Percentiles rank a stretch among this genome's conserved stretches.
Conservation (phyloP, 768 basidiomycete genomes). For the Hygrocybe punicea region DNA sequence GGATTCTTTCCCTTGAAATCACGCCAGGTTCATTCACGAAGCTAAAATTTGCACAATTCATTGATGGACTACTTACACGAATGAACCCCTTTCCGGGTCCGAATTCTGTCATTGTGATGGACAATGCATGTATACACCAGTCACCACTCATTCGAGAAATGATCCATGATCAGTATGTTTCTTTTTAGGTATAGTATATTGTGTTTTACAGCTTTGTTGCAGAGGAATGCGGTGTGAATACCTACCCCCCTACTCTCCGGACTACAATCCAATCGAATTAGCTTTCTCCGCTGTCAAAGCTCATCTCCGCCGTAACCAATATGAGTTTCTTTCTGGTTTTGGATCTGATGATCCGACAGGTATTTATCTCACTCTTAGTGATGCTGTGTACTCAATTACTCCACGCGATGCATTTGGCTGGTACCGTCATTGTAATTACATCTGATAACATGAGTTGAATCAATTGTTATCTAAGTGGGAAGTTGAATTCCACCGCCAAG, state of each 20-base stretch:
- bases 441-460: not conserved
- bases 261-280: constrained; percentile 12
- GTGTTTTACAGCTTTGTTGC: not conserved
- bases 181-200: not conserved
- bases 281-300: constrained; percentile 28
- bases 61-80: constrained; percentile 28
- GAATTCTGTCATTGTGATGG: constrained; percentile 38
- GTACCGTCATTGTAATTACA: constrained; percentile 22
- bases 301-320: constrained; percentile 11
- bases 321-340: not conserved
- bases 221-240: constrained; percentile 11
- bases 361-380: constrained; percentile 17
- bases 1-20: constrained; percentile 30
- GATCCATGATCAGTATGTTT: constrained; percentile 26
- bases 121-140: constrained; percentile 36
- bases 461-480: too few species aligned
- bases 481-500: too few species aligned
- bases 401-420: constrained; percentile 16
- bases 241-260: constrained; percentile 10
- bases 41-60: constrained; percentile 28
- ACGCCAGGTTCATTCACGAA: constrained; percentile 28
- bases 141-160: constrained; percentile 14
- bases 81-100: constrained; percentile 38
- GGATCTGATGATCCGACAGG: constrained; percentile 12
- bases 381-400: constrained; percentile 19